Evolutionary conservation across 495 filamentous ascomycete genomes (phyloP), one percentile per base, ranked within the genome.

Genomic region (Aspergillus egyptiacus): DNA sequence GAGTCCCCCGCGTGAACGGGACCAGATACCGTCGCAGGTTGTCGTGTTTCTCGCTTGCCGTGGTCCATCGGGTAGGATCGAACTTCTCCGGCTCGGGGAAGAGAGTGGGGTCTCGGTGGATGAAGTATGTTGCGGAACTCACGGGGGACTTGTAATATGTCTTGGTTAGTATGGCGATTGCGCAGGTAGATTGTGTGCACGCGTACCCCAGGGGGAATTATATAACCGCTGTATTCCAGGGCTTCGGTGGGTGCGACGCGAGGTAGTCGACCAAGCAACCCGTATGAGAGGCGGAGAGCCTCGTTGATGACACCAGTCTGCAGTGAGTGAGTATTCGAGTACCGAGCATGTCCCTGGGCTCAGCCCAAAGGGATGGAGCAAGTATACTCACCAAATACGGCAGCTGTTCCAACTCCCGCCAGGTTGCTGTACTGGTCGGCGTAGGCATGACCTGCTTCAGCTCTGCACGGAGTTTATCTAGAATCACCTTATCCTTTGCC

Each of bases 11-110:
- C 9, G 54, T 61, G 39, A 80, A 80, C 0, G 74, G 50, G 6
- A 73, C 62, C 4, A 70, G 61, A 36, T 65, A 70, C 11, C 59
- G 56, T 10, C 52, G 42, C 19, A 76, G 51, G 22, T 57, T 35
- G 27, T 61, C 42, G 6, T 56, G 48, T 13, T 51, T 35, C 8
- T 57, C 54, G 9, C 44, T 38, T 4, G 62, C 58, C 6, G 56
- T 50, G 18, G 77, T 56, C 74, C 75, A 83, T 18, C 78, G 68
- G 15, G 75, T 68, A 0, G 79, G 79, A 11, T 63, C 47, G 52
- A 76, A 79, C 10, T 50, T 57, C 3, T 70, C 53, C 1, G 75
- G 67, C 1, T 74, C 53, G 0, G 75, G 73, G 49, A 77, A 81
- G 9, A 78, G 43, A 2, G 52, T 57, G 23, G 71, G 51, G 49